phyloP scores from a whole-genome alignment of 495 filamentous ascomycete species.

The Penicillium odoratum region DNA sequence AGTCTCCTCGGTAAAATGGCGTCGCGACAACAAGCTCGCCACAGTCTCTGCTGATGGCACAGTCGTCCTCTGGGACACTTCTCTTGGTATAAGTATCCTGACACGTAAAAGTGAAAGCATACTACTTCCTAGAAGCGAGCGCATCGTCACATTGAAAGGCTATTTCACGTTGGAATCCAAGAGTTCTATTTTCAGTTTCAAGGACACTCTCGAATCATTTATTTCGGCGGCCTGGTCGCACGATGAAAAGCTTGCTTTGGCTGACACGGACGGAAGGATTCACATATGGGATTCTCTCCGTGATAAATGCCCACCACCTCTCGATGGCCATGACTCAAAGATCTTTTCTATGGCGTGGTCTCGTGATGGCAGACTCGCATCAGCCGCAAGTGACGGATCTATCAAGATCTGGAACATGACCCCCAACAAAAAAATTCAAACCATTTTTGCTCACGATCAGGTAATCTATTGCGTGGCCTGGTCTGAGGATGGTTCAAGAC shows the following conservation, averaged over 20 bases:
- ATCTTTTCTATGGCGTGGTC: conserved; percentile 5
- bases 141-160: neutral
- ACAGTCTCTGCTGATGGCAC: conserved; percentile 2
- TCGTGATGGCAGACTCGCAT: conserved; percentile 4
- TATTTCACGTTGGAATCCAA: neutral
- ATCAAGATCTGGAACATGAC: conserved; percentile 6
- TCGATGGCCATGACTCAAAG: neutral
- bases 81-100: neutral
- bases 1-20: neutral
- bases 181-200: neutral
- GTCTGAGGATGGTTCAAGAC: neutral
- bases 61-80: neutral
- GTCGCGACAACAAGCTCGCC: neutral
- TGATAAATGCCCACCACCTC: neutral
- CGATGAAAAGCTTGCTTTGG: conserved; percentile 1
- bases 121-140: neutral
- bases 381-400: neutral
- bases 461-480: conserved; percentile 1
- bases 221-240: neutral
- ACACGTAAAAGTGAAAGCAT: neutral
- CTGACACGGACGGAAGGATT: neutral
- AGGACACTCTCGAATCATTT: conserved; percentile 2
- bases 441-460: neutral
- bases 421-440: neutral
- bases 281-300: neutral